A percentile compares a stretch with the other conserved stretches of the same genome.
These are phyloP conservation scores for Diaporthe helianthi DNA, from an alignment of 2,329 filamentous ascomycete genomes.

Conservation along the genomic window DNA sequence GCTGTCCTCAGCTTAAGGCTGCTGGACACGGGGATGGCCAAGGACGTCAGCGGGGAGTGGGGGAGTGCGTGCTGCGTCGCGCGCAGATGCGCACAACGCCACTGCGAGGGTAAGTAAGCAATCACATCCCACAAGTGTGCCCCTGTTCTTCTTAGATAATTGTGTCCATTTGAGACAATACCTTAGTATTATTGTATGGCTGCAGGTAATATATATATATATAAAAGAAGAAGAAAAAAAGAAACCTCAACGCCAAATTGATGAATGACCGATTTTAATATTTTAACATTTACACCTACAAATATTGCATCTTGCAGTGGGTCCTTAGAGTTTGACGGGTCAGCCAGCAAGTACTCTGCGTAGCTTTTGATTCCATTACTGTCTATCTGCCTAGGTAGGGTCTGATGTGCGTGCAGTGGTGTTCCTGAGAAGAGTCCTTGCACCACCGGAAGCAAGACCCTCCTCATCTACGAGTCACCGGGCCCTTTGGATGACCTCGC, in stretches of 20 bases:
- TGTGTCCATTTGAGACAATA: background rate
- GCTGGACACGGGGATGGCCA: slow-evolving; percentile 85
- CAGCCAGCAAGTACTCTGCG: background rate
- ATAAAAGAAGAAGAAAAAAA: no score
- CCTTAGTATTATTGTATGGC: background rate
- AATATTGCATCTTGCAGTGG: background rate
- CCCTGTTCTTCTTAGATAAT: background rate
- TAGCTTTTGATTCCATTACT: background rate
- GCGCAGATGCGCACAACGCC: slow-evolving; percentile 31
- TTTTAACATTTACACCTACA: background rate
- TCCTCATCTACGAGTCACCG: background rate
- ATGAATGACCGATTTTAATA: rapidly evolving
- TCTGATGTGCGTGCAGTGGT: background rate
- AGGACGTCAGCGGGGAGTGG: slow-evolving; percentile 91
- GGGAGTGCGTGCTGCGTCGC: background rate
- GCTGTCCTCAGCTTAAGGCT: slow-evolving; percentile 74
- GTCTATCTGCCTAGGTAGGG: background rate
- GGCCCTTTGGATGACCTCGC: background rate
- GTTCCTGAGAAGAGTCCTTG: background rate
- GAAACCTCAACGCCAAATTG: no score
- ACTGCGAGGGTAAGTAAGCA: slow-evolving; percentile 3
- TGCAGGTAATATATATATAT: no score
- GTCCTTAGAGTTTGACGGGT: background rate
- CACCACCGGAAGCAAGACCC: background rate
- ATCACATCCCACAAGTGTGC: background rate